These are phyloP conservation scores for Scedosporium aurantiacum DNA, from an alignment of 2,329 filamentous ascomycete genomes.

Conservation along the genomic window DNA sequence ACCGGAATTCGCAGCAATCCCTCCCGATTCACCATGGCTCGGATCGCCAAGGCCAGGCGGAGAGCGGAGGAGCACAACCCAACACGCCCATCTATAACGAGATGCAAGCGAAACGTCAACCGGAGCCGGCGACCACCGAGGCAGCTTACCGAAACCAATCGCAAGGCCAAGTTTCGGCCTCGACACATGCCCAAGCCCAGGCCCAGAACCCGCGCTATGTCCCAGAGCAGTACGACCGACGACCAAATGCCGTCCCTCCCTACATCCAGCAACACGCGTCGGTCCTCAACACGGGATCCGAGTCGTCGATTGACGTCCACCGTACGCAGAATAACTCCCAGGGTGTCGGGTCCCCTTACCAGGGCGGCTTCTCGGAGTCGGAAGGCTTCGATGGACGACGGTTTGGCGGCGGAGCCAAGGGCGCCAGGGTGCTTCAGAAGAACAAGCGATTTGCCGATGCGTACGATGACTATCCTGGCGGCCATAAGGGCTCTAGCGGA, in stretches of 20 bases:
- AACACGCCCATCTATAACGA: conserved; percentile 8
- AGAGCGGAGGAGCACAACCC: neutral
- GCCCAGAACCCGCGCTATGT: conserved; percentile 29
- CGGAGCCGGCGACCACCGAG: neutral
- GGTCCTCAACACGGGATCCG: conserved; percentile 39
- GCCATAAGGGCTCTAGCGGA: conserved; percentile 72
- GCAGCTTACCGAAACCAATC: neutral
- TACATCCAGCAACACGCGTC: conserved; percentile 32
- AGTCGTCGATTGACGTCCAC: conserved; percentile 40
- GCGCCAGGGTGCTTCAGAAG: conserved; percentile 59
- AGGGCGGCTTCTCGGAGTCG: conserved; percentile 28
- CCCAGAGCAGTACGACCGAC: conserved; percentile 25
- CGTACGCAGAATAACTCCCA: conserved; percentile 23
- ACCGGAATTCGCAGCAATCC: conserved; percentile 39
- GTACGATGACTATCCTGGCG: conserved; percentile 59
- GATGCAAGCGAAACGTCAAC: neutral
- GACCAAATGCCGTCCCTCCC: conserved; percentile 32
- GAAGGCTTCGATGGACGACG: conserved; percentile 31
- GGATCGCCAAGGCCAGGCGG: conserved; percentile 15
- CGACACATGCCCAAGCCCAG: conserved; percentile 10
- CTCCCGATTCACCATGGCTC: conserved; percentile 32
- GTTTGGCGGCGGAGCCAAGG: conserved; percentile 21
- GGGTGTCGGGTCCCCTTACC: conserved; percentile 23
- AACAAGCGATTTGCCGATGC: conserved; percentile 81
- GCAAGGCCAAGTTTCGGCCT: neutral